Evolutionary conservation across 495 filamentous ascomycete genomes (phyloP).

Genomic region (Penicillium bovifimosum): DNA sequence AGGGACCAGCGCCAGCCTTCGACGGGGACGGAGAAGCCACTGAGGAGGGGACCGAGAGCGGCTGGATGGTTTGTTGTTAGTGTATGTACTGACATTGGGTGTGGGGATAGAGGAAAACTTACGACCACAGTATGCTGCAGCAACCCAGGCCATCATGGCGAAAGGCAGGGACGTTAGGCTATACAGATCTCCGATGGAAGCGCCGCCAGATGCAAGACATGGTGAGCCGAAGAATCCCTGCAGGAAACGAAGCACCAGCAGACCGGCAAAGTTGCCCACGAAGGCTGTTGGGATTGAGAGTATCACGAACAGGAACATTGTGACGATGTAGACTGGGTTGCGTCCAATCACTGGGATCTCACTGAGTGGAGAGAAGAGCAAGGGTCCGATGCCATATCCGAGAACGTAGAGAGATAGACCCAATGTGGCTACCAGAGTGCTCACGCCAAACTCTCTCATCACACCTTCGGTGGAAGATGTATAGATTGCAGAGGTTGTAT

Average conservation of each 20-base stretch:
- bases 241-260: constrained; percentile 48
- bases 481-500: constrained; percentile 33
- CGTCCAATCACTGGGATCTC: constrained; percentile 49
- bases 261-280: constrained; percentile 42
- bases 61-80: constrained; percentile 39
- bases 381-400: constrained; percentile 43
- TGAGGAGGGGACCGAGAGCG: constrained; percentile 57
- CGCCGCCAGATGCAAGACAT: constrained; percentile 50
- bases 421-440: constrained; percentile 33
- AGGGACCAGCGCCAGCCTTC: constrained; percentile 50
- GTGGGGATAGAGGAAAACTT: constrained; percentile 9
- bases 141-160: constrained; percentile 50
- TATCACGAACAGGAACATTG: constrained; percentile 48
- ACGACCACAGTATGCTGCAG: constrained; percentile 45
- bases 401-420: constrained; percentile 51
- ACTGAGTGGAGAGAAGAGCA: constrained; percentile 44
- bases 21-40: constrained; percentile 55
- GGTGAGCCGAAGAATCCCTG: constrained; percentile 52
- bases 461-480: constrained; percentile 26
- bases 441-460: constrained; percentile 39
- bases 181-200: constrained; percentile 51
- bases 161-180: constrained; percentile 50
- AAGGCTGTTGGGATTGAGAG: constrained; percentile 44
- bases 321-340: constrained; percentile 47
- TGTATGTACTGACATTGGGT: constrained; percentile 20